These are phyloP conservation scores for Skeletonema menzelii DNA, from an alignment of 108 stramenopile genomes.

Conservation along the genomic window DNA sequence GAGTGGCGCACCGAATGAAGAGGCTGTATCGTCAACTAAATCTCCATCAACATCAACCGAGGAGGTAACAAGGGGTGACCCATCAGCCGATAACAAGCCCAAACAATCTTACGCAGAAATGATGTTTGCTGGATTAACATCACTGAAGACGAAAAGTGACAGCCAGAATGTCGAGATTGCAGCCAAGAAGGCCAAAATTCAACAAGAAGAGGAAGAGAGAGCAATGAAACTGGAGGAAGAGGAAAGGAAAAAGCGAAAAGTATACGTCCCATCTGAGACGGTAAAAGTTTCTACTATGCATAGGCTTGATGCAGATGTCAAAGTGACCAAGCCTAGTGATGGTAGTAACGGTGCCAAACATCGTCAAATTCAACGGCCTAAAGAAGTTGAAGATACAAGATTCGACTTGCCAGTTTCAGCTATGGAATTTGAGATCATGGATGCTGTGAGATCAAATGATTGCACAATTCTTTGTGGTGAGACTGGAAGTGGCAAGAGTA, in stretches of 20 bases:
- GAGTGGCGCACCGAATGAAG: background rate
- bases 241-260: constrained; percentile 38
- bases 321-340: background rate
- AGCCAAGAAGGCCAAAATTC: constrained; percentile 23
- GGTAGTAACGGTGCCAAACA: constrained; percentile 4
- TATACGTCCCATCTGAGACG: constrained; percentile 34
- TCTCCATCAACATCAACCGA: constrained; percentile 7
- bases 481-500: constrained; percentile 76
- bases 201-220: constrained; percentile 37
- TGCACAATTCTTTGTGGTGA: constrained; percentile 92
- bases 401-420: constrained; percentile 93
- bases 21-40: constrained; percentile 7
- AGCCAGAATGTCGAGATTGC: constrained; percentile 36
- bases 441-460: constrained; percentile 90
- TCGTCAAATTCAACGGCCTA: constrained; percentile 45
- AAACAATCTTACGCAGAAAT: constrained; percentile 27
- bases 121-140: constrained; percentile 37
- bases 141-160: constrained; percentile 35
- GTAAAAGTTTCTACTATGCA: constrained; percentile 32
- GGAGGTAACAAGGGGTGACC: background rate
- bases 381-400: constrained; percentile 64
- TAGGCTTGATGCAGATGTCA: constrained; percentile 29
- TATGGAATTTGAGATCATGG: constrained; percentile 99
- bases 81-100: background rate
- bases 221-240: constrained; percentile 42